These are phyloP conservation scores for Samsoniella hepiali DNA, from an alignment of 2,329 filamentous ascomycete species.

Conservation along the genomic window DNA sequence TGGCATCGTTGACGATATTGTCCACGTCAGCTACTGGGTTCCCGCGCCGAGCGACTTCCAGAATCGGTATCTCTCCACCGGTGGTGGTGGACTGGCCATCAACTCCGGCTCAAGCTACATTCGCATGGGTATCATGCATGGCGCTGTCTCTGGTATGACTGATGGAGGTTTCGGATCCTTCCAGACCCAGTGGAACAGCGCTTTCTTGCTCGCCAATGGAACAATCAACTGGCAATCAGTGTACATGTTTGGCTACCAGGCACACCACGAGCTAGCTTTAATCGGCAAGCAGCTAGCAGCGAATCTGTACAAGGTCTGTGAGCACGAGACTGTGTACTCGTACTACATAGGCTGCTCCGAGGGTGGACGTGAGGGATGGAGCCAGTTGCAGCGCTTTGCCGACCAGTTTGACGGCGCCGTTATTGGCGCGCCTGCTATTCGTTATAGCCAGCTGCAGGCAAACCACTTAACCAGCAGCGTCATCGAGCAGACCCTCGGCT, in stretches of 20 bases:
- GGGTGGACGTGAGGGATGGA: constrained; percentile 47
- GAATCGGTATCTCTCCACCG: constrained; percentile 44
- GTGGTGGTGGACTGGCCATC: constrained; percentile 46
- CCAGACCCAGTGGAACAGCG: constrained; percentile 35
- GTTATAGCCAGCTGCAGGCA: constrained; percentile 44
- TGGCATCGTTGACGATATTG: constrained; percentile 32
- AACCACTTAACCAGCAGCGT: constrained; percentile 39
- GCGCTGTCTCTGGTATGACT: constrained; percentile 46
- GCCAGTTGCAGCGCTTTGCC: constrained; percentile 49
- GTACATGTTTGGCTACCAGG: constrained; percentile 39
- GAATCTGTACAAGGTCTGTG: constrained; percentile 37
- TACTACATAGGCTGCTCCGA: constrained; percentile 56
- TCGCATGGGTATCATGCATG: constrained; percentile 42
- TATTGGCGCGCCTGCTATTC: constrained; percentile 47
- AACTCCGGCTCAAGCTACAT: constrained; percentile 33
- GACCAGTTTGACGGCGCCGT: constrained; percentile 45
- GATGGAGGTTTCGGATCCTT: constrained; percentile 51
- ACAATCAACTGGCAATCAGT: constrained; percentile 36
- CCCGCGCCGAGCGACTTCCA: constrained; percentile 41
- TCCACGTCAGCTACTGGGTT: constrained; percentile 40
- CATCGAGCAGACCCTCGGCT: constrained; percentile 37
- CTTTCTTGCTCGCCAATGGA: constrained; percentile 37
- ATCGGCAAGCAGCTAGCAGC: constrained; percentile 43
- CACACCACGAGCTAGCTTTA: constrained; percentile 34
- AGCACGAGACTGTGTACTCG: constrained; percentile 35